Conservation (phyloP, 768 basidiomycete genomes). For the Rhodosporidiobolus odoratus region DNA sequence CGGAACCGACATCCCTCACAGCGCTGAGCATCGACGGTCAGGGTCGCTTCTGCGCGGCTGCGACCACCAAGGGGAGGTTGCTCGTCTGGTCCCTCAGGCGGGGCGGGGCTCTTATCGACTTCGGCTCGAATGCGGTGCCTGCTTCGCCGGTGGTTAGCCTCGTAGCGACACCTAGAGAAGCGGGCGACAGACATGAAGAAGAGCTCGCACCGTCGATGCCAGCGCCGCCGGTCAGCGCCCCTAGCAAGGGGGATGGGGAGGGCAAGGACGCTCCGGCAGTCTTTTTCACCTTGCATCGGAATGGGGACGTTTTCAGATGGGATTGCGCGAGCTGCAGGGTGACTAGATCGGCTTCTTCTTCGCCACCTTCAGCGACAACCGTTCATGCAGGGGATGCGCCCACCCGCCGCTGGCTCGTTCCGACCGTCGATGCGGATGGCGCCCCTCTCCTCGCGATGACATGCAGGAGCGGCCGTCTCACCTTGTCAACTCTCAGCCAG, state of each 20-base stretch:
- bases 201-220: slow-evolving; percentile 50
- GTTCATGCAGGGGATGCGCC: slow-evolving; percentile 49
- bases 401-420: slow-evolving; percentile 4
- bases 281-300: slow-evolving; percentile 53
- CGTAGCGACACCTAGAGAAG: slow-evolving; percentile 45
- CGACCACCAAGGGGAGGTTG: slow-evolving; percentile 63
- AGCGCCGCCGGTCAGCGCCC: background rate
- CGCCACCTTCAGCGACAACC: slow-evolving; percentile 49
- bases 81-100: slow-evolving; percentile 57
- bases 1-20: slow-evolving; percentile 53
- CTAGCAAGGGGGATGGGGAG: background rate
- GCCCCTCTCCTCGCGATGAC: slow-evolving; percentile 7
- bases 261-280: slow-evolving; percentile 40
- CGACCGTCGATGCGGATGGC: too few relatives aligned
- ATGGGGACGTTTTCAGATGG: slow-evolving; percentile 60
- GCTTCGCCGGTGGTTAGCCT: background rate
- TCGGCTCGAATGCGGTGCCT: background rate
- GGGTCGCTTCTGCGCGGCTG: slow-evolving; percentile 64
- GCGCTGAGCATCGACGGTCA: slow-evolving; percentile 60
- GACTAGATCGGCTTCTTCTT: slow-evolving; percentile 28
- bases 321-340: slow-evolving; percentile 42
- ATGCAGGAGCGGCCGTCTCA: background rate
- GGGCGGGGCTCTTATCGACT: slow-evolving; percentile 24
- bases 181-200: too few relatives aligned
- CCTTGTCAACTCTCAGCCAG: background rate